Percentiles rank a stretch among this genome's conserved stretches.
These are phyloP conservation scores for Apophysomyces variabilis DNA, from an alignment of 371 early-diverging fungal genomes.

Conservation along the genomic window DNA sequence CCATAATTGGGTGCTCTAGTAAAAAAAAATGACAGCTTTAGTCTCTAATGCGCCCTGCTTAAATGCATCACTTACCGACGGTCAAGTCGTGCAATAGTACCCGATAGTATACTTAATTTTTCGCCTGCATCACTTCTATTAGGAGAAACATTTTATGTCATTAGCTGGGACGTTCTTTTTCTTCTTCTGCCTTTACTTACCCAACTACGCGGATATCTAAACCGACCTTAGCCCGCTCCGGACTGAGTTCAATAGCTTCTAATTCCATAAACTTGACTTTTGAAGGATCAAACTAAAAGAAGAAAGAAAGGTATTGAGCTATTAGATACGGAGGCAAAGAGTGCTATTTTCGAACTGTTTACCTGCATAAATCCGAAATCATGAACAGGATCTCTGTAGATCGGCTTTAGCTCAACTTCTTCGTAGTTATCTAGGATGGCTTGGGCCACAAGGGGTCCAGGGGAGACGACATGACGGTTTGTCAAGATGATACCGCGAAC, in stretches of 20 bases:
- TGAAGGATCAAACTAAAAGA: conserved; percentile 67
- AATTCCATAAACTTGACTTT: conserved; percentile 79
- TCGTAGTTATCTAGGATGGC: conserved; percentile 87
- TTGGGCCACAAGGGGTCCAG: conserved; percentile 85
- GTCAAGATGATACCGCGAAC: conserved; percentile 80
- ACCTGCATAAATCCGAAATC: conserved; percentile 88
- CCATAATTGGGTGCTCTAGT: conserved; percentile 73
- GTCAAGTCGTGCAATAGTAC: conserved; percentile 80
- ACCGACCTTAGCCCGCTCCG: conserved; percentile 78
- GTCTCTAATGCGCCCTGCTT: too few species aligned
- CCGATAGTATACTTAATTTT: conserved; percentile 53
- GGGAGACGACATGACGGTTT: conserved; percentile 88
- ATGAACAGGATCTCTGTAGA: conserved; percentile 86
- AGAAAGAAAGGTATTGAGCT: too few species aligned
- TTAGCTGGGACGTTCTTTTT: background rate
- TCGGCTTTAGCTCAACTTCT: conserved; percentile 79
- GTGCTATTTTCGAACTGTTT: background rate
- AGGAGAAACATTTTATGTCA: background rate
- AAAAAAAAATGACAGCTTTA: background rate
- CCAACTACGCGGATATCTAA: conserved; percentile 85
- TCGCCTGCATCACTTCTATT: conserved; percentile 32
- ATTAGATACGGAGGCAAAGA: too few species aligned
- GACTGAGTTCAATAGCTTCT: conserved; percentile 71
- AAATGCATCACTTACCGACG: conserved; percentile 39
- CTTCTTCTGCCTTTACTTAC: conserved; percentile 18